Percentiles rank a stretch among this genome's conserved stretches.
phyloP scores from a whole-genome alignment of 148 eudicot genomes.

The Rhododendron griersonianum region DNA sequence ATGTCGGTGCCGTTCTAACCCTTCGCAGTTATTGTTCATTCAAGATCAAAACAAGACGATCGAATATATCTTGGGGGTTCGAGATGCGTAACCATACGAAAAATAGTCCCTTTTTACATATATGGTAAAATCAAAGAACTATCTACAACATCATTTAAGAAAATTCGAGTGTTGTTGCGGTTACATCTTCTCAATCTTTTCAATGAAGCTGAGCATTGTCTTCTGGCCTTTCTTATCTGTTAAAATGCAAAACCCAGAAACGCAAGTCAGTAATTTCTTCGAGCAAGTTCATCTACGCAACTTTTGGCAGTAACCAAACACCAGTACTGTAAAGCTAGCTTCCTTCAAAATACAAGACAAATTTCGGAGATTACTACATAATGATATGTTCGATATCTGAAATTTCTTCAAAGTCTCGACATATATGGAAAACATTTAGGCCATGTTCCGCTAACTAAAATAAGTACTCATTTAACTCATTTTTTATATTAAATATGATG shows the following conservation, averaged over 20 bases:
- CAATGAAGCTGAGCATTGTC: conserved; percentile 16
- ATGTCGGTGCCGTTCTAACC: background rate
- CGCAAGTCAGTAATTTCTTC: background rate
- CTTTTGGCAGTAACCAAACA: background rate
- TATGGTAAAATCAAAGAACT: background rate
- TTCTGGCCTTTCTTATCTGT: conserved; percentile 16
- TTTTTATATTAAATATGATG: too few relatives aligned
- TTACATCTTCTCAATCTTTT: conserved; percentile 5
- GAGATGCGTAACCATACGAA: background rate
- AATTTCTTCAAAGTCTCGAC: too few relatives aligned
- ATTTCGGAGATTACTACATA: background rate
- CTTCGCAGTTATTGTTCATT: background rate
- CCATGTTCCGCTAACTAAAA: too few relatives aligned
- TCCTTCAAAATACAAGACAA: background rate
- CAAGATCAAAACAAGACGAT: background rate
- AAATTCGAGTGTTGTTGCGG: background rate
- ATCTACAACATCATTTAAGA: background rate
- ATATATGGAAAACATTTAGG: too few relatives aligned
- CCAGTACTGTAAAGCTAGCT: background rate
- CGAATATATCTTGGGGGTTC: background rate
- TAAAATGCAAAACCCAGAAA: background rate
- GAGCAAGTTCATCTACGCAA: background rate
- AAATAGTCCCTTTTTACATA: background rate
- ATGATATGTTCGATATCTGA: too few relatives aligned
- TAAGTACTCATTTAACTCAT: too few relatives aligned